Evolutionary conservation across 225 moss, liverwort and hornwort species (phyloP).

Genomic region (Sphagnum contortum): DNA sequence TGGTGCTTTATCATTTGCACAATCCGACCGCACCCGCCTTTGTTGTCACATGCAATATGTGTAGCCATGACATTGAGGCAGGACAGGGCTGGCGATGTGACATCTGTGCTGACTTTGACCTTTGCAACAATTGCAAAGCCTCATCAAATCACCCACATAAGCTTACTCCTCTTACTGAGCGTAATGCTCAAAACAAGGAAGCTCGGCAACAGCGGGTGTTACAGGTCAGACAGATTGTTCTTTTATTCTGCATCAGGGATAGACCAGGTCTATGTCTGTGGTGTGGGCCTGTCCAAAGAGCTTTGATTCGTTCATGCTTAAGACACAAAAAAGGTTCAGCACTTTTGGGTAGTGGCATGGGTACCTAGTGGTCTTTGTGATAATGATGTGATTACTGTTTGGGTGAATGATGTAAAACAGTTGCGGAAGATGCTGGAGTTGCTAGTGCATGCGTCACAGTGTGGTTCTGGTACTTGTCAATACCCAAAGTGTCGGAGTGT

Average conservation of each 20-base stretch:
- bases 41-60: conserved; percentile 87
- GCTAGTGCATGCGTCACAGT: conserved; percentile 90
- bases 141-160: conserved; percentile 76
- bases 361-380: too few relatives aligned
- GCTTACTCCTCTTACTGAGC: conserved; percentile 73
- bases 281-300: too few relatives aligned
- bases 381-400: too few relatives aligned
- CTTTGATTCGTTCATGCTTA: too few relatives aligned
- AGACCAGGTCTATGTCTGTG: too few relatives aligned
- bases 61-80: conserved; percentile 85
- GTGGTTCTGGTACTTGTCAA: conserved; percentile 48
- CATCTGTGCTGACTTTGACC: conserved; percentile 96
- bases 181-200: conserved; percentile 96
- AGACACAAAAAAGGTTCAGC: too few relatives aligned
- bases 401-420: conserved; percentile 21
- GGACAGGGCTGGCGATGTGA: conserved; percentile 99
- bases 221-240: conserved; percentile 37
- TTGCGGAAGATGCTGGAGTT: conserved; percentile 97
- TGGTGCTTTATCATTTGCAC: conserved; percentile 97
- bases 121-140: conserved; percentile 89
- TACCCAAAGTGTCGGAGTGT: conserved; percentile 98
- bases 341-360: too few relatives aligned
- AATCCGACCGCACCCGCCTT: conserved; percentile 99
- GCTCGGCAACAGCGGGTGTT: conserved; percentile 89
- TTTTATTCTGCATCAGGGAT: too few relatives aligned